A percentile compares a stretch with the other conserved stretches of the same genome.
phyloP scores from a whole-genome alignment of 352 stramenopile species.

The Globisporangium nunn region DNA sequence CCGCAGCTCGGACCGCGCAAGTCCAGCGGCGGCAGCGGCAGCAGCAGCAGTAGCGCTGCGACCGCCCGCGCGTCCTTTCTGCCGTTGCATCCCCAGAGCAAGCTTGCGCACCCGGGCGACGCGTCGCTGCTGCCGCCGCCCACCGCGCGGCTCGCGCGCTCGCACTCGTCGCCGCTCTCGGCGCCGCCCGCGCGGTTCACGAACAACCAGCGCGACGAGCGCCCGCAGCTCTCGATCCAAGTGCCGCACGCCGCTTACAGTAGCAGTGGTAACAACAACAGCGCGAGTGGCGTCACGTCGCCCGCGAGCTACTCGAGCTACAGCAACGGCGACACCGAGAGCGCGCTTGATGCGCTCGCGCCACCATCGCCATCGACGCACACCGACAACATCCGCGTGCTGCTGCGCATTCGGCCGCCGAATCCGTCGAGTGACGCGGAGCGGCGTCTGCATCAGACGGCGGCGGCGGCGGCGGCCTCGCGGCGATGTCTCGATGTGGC shows the following conservation, averaged over 20 bases:
- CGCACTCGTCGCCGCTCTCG: constrained; percentile 14
- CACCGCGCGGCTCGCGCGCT: constrained; percentile 11
- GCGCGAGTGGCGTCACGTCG: constrained; percentile 1
- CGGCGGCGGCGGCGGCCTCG: constrained; percentile 12
- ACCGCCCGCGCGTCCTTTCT: constrained; percentile 8
- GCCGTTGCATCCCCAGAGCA: constrained; percentile 1
- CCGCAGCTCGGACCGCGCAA: constrained; percentile 16
- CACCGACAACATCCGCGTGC: constrained; percentile 61
- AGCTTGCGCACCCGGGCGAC: constrained; percentile 1
- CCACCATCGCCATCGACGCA: constrained; percentile 9
- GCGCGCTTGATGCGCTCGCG: constrained; percentile 13
- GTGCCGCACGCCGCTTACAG: constrained; percentile 3
- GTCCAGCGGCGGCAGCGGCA: neutral
- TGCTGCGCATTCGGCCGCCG: constrained; percentile 56
- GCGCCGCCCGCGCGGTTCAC: neutral
- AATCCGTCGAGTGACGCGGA: neutral
- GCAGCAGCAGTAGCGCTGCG: neutral
- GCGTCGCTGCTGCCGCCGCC: constrained; percentile 16
- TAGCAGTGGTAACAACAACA: neutral
- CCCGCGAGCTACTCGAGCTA: too few relatives aligned
- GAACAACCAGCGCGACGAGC: constrained; percentile 1
- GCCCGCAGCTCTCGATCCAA: constrained; percentile 14
- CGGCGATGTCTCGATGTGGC: constrained; percentile 53
- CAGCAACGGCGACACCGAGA: constrained; percentile 5
- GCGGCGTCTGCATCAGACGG: constrained; percentile 7